Evolutionary conservation across 441 rosid genomes (phyloP).

Genomic region (Raphanus hybrid): DNA sequence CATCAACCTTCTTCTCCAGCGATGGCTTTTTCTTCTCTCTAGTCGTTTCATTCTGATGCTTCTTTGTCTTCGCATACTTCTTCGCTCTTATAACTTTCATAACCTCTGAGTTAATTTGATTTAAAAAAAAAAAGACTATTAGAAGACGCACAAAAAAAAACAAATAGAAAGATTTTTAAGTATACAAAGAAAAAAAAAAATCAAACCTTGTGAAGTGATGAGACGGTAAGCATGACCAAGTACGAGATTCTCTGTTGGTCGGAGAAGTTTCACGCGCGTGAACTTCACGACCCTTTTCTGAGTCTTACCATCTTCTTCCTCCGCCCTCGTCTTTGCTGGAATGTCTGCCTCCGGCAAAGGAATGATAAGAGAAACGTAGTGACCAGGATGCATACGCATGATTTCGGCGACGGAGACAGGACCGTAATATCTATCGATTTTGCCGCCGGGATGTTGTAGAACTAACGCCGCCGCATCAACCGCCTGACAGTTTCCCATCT

Average conservation of each 20-base stretch:
- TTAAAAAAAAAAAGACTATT: neutral
- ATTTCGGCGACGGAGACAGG: conserved; percentile 70
- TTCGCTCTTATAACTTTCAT: conserved; percentile 83
- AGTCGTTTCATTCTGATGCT: conserved; percentile 51
- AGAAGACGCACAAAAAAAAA: neutral
- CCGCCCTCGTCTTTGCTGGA: conserved; percentile 28
- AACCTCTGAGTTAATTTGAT: conserved; percentile 57
- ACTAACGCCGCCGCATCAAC: conserved; percentile 94
- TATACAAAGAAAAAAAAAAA: neutral
- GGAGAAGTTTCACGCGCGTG: conserved; percentile 93
- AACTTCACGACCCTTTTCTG: conserved; percentile 65
- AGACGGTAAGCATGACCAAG: conserved; percentile 98
- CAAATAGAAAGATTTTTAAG: neutral
- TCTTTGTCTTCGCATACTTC: conserved; percentile 73
- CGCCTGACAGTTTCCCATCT: conserved; percentile 96
- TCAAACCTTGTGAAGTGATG: conserved; percentile 84
- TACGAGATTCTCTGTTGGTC: conserved; percentile 76
- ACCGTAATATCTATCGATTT: conserved; percentile 81
- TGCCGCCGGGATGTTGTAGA: conserved; percentile 87
- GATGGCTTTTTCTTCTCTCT: conserved; percentile 47
- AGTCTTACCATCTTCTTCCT: conserved; percentile 35
- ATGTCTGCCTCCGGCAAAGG: conserved; percentile 64
- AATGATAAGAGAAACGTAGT: conserved; percentile 89
- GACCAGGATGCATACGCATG: conserved; percentile 87
- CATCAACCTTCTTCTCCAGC: conserved; percentile 45